These are phyloP conservation scores for Dendrobium huoshanense DNA, from an alignment of 106 monocot species.

Conservation along the genomic window DNA sequence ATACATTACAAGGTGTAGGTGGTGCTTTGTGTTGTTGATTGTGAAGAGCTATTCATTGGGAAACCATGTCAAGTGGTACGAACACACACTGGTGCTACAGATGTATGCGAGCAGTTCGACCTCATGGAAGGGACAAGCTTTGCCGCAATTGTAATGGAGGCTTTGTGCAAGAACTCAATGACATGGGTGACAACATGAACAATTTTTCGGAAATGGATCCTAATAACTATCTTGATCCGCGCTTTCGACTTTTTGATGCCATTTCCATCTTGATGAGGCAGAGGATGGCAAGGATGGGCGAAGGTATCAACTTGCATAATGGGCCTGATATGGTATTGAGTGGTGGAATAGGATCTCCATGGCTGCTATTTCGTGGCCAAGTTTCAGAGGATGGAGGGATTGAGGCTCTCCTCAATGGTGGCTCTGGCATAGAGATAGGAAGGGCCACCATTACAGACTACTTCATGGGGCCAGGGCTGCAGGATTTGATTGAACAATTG, in stretches of 20 bases:
- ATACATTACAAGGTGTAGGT: not conserved
- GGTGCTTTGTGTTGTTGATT: not conserved
- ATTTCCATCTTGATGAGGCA: conserved; percentile 37
- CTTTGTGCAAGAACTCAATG: conserved; percentile 62
- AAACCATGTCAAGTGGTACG: conserved; percentile 37
- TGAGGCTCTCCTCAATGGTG: conserved; percentile 33
- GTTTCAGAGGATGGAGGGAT: conserved; percentile 36
- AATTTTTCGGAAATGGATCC: conserved; percentile 16
- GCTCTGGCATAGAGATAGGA: conserved; percentile 26
- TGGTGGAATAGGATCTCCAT: conserved; percentile 35
- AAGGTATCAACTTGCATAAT: conserved; percentile 8
- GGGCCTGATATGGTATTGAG: conserved; percentile 18
- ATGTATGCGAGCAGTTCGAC: conserved; percentile 47
- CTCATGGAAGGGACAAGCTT: conserved; percentile 30
- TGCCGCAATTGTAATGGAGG: conserved; percentile 63
- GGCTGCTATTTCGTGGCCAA: conserved; percentile 55
- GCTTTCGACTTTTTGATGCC: conserved; percentile 33
- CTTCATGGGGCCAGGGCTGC: conserved; percentile 59
- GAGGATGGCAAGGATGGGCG: conserved; percentile 24
- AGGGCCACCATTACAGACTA: conserved; percentile 39
- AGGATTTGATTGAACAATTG: conserved; percentile 58
- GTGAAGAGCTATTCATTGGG: not conserved
- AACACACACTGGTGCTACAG: conserved; percentile 70
- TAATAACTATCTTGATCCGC: conserved; percentile 19
- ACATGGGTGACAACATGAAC: conserved; percentile 17